phyloP scores from a whole-genome alignment of 768 basidiomycete genomes.

The Coprinopsis cinerea region DNA sequence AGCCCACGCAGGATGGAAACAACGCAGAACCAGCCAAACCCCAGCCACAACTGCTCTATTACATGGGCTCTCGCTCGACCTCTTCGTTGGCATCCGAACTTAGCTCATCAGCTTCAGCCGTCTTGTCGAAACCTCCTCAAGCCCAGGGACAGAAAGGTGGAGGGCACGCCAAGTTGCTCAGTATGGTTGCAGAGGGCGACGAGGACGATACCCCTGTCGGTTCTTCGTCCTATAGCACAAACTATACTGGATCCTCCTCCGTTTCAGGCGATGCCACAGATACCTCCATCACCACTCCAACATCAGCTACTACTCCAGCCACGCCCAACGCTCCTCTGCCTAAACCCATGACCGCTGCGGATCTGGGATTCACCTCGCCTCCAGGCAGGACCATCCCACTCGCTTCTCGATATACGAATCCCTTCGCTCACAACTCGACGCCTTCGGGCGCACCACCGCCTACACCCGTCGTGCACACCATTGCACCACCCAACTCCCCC shows the following conservation, averaged over 20 bases:
- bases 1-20: not conserved
- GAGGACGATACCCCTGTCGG: slow-evolving; percentile 3
- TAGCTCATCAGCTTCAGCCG: not conserved
- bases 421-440: not conserved
- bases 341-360: not conserved
- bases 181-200: slow-evolving; percentile 11
- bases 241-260: too few relatives aligned
- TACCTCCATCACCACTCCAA: not conserved
- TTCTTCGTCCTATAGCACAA: not conserved
- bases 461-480: not conserved
- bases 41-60: not conserved
- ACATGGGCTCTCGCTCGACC: not conserved
- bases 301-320: not conserved
- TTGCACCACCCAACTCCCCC: not conserved
- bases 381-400: not conserved
- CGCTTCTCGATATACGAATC: not conserved
- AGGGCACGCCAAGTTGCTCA: slow-evolving; percentile 8
- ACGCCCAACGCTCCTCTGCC: too few relatives aligned
- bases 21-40: not conserved
- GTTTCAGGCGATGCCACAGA: not conserved
- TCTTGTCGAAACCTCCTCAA: not conserved
- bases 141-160: not conserved
- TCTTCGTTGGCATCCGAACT: not conserved
- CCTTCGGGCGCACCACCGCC: not conserved
- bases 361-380: not conserved